Base-by-base conservation (phyloP, 495 filamentous ascomycete species). In the Cercophora scortea region DNA sequence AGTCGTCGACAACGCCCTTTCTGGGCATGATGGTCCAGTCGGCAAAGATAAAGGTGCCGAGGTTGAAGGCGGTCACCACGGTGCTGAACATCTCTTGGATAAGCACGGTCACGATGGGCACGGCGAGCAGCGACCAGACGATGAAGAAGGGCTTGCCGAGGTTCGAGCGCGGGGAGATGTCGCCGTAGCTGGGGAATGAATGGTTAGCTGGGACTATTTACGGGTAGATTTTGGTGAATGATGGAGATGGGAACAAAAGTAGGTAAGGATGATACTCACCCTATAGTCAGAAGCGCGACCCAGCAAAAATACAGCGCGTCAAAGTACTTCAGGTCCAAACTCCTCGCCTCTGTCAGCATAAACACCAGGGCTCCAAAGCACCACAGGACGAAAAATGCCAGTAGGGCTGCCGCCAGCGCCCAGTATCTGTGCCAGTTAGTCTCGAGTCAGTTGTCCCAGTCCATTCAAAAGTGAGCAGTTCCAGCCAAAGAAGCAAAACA, bases 61-160 rank as follows among this genome's bases (percentile, higher is more conserved):
- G 78, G 51, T 78, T 78, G 51, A 89, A 74, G 9, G 69, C 72
- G 25, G 77, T 73, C 51, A 90, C 75, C 42, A 90, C 76, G 0
- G 82, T 88, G 51, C 79, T 76, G 16, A 79, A 77, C 76, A 92
- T 85, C 53, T 85, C 82, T 40, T 79, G 81, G 46, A 92, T 83
- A 12, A 91, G 75, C 39, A 88, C 82, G 0, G 88, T 92, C 59
- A 90, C 76, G 13, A 83, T 78, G 1, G 88, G 88, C 0, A 92
- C 77, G 10, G 88, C 86, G 15, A 90, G 71, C 3, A 92, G 67
- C 13, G 83, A 84, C 89, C 89, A 94, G 48, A 90, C 73, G 6
- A 94, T 78, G 65, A 91, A 92, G 61, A 90, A 88, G 0, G 84
- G 73, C 57, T 83, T 87, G 4, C 85, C 86, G 10, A 81, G 73